Conservation (phyloP, 2,329 filamentous ascomycete genomes). For the Helotiales sp. region DNA sequence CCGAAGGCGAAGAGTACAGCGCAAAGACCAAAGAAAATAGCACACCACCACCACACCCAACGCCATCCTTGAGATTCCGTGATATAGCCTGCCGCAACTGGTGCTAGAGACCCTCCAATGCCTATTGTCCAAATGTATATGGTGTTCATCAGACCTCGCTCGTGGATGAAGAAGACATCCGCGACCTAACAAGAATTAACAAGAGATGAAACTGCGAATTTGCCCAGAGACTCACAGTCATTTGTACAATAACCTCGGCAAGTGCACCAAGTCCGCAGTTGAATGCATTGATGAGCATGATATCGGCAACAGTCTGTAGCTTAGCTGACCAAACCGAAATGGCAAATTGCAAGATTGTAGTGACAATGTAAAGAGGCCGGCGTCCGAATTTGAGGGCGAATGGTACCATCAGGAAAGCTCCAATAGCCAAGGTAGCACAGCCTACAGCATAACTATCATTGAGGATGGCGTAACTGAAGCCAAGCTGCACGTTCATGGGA, state of each 20-base stretch:
- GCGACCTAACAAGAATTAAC: conserved; percentile 33
- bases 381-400: conserved; percentile 48
- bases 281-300: conserved; percentile 45
- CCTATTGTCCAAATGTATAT: conserved; percentile 42
- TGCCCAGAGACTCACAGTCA: conserved; percentile 34
- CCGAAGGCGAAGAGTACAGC: conserved; percentile 43
- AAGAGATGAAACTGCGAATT: not conserved
- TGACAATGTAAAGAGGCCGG: conserved; percentile 46
- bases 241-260: conserved; percentile 45
- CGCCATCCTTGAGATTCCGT: conserved; percentile 45
- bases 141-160: conserved; percentile 47
- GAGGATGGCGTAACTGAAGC: conserved; percentile 41
- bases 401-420: conserved; percentile 44
- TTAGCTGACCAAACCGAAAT: conserved; percentile 45
- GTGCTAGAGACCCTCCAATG: conserved; percentile 40
- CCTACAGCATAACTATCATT: conserved; percentile 47
- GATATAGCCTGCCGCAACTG: conserved; percentile 42
- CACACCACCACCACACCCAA: conserved; percentile 50
- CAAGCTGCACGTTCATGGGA: conserved; percentile 42
- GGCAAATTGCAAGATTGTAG: conserved; percentile 39
- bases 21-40: conserved; percentile 40
- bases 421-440: conserved; percentile 43
- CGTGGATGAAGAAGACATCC: conserved; percentile 50
- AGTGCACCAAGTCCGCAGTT: conserved; percentile 45
- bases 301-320: conserved; percentile 42